A percentile compares a stretch with the other conserved stretches of the same genome.
Conservation (phyloP, 345 rosid species). For the Syzygium oleosum region DNA sequence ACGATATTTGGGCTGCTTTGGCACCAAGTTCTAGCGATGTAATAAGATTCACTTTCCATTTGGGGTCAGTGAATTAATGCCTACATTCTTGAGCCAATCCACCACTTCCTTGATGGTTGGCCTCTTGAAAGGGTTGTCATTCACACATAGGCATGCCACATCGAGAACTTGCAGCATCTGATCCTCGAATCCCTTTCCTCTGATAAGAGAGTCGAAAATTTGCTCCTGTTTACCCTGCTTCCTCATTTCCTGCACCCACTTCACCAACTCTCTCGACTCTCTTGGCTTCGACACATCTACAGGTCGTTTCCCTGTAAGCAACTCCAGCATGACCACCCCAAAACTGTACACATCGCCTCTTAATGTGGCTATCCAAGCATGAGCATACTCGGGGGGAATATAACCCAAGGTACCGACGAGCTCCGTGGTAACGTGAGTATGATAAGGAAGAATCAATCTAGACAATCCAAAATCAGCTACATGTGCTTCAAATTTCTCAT, state of each 20-base stretch:
- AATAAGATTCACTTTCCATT: neutral
- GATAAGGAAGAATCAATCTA: constrained; percentile 33
- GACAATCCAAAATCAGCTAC: constrained; percentile 40
- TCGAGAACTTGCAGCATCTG: constrained; percentile 31
- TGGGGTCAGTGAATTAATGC: neutral
- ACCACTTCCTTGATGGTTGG: constrained; percentile 35
- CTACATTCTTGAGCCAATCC: constrained; percentile 15
- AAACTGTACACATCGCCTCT: constrained; percentile 46
- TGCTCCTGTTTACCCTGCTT: constrained; percentile 24
- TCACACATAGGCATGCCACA: constrained; percentile 32
- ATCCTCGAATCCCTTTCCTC: constrained; percentile 30
- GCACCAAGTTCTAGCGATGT: neutral
- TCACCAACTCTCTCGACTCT: constrained; percentile 28
- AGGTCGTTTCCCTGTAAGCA: constrained; percentile 37
- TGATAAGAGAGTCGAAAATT: constrained; percentile 24
- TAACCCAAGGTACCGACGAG: constrained; percentile 40
- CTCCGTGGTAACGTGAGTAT: constrained; percentile 37
- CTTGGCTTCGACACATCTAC: constrained; percentile 29
- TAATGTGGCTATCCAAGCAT: constrained; percentile 38
- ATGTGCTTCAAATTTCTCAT: constrained; percentile 32
- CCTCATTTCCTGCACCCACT: constrained; percentile 30
- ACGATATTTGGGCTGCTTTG: neutral
- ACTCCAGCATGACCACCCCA: constrained; percentile 40
- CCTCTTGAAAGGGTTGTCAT: constrained; percentile 29
- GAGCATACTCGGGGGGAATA: constrained; percentile 42